These are phyloP conservation scores for Lasiodiplodia theobromae DNA, from an alignment of 2,329 filamentous ascomycete genomes.

Conservation along the genomic window DNA sequence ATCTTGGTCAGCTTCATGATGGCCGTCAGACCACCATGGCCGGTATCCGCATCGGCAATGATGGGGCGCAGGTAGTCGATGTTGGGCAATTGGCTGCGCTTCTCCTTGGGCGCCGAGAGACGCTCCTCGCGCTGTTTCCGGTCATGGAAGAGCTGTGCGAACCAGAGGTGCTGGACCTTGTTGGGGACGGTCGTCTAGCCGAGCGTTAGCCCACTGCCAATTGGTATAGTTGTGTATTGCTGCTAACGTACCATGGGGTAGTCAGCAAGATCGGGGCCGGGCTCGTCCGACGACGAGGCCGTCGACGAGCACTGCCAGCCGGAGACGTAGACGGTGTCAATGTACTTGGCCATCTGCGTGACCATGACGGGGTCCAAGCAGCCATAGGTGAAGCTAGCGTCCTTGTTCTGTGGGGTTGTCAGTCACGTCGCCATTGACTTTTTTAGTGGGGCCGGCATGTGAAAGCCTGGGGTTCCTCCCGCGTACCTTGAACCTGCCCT, in stretches of 20 bases:
- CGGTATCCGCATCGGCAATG: slow-evolving; percentile 95
- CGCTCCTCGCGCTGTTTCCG: slow-evolving; percentile 98
- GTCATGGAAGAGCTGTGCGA: slow-evolving; percentile 99
- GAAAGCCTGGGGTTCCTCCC: slow-evolving; percentile 37
- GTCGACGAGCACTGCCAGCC: slow-evolving; percentile 99
- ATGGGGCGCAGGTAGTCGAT: slow-evolving; percentile 95
- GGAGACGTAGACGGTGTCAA: slow-evolving; percentile 98
- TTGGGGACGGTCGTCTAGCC: slow-evolving; percentile 91
- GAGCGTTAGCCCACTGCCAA: background rate
- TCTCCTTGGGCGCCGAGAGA: slow-evolving; percentile 73
- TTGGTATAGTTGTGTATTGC: background rate
- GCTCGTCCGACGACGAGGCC: slow-evolving; percentile 92
- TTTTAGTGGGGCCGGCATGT: slow-evolving; percentile 24
- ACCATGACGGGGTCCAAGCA: slow-evolving; percentile 98
- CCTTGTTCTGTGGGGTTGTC: slow-evolving; percentile 67
- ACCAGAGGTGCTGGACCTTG: slow-evolving; percentile 97
- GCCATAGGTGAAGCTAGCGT: slow-evolving; percentile 94
- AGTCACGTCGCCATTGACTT: slow-evolving; percentile 13
- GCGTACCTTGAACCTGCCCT: slow-evolving; percentile 79
- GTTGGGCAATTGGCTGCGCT: slow-evolving; percentile 77
- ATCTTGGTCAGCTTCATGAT: slow-evolving; percentile 99
- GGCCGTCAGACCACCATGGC: slow-evolving; percentile 95
- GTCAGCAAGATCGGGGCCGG: slow-evolving; percentile 95
- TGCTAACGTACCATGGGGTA: slow-evolving; percentile 68
- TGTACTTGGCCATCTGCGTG: slow-evolving; percentile 98